Evolutionary conservation across 2,329 filamentous ascomycete species (phyloP).

Genomic region (Colletotrichum lupini): DNA sequence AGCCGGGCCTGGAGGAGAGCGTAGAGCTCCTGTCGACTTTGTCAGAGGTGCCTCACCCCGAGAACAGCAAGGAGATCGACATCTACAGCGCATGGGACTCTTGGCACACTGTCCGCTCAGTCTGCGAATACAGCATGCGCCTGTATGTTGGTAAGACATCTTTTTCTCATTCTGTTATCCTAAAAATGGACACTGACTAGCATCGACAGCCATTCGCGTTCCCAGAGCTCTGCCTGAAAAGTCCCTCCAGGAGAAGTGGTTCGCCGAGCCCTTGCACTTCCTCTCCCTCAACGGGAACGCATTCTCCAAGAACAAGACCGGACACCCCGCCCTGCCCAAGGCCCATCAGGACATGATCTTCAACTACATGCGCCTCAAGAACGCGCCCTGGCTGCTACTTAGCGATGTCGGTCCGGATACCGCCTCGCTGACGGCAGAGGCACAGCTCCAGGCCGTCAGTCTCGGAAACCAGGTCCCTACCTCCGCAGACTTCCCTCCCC

Average conservation of each 20-base stretch:
- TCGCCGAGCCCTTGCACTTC: constrained; percentile 74
- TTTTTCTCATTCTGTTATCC: background rate
- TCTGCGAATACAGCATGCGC: constrained; percentile 86
- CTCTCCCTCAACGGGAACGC: constrained; percentile 63
- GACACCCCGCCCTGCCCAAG: constrained; percentile 70
- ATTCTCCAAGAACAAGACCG: constrained; percentile 71
- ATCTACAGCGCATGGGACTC: constrained; percentile 89
- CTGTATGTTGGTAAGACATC: constrained; percentile 83
- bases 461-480: constrained; percentile 47
- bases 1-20: constrained; percentile 68
- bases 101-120: constrained; percentile 87
- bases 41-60: constrained; percentile 47
- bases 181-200: background rate
- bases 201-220: constrained; percentile 62
- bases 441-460: constrained; percentile 30
- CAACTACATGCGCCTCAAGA: constrained; percentile 73
- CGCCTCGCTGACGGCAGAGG: constrained; percentile 24
- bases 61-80: constrained; percentile 63
- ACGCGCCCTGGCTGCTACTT: constrained; percentile 72
- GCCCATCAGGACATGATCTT: constrained; percentile 71
- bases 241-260: constrained; percentile 74
- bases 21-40: constrained; percentile 62
- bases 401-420: constrained; percentile 66
- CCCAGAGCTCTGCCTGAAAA: constrained; percentile 69
- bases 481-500: constrained; percentile 73